Conservation (phyloP, 2,329 filamentous ascomycete species). For the Septoria petroselini region DNA sequence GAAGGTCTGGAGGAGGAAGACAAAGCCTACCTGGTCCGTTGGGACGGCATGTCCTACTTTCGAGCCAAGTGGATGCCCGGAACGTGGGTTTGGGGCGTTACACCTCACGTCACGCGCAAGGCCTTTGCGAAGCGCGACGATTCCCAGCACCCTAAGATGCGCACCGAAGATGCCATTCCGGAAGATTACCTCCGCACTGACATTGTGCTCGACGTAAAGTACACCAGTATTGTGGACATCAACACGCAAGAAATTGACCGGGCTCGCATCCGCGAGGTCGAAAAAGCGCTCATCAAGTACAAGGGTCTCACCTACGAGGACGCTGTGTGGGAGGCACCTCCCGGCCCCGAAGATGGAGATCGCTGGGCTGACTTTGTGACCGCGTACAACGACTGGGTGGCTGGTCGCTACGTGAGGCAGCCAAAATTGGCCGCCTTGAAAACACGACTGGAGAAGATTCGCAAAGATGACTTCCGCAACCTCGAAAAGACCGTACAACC, state of each 20-base stretch:
- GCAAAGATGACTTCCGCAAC: slow-evolving; percentile 62
- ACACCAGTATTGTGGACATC: slow-evolving; percentile 56
- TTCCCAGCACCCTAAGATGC: slow-evolving; percentile 63
- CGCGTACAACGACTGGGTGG: slow-evolving; percentile 83
- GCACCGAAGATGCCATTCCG: slow-evolving; percentile 73
- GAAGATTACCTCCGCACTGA: slow-evolving; percentile 83
- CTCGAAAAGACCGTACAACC: slow-evolving; percentile 72
- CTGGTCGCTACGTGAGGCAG: slow-evolving; percentile 69
- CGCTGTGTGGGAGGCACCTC: slow-evolving; percentile 82
- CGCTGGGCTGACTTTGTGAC: slow-evolving; percentile 75
- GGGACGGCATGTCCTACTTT: slow-evolving; percentile 75
- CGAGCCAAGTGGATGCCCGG: slow-evolving; percentile 85
- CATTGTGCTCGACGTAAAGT: slow-evolving; percentile 81
- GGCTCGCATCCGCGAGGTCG: slow-evolving; percentile 67
- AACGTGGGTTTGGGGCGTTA: slow-evolving; percentile 78
- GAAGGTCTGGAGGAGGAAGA: slow-evolving; percentile 65
- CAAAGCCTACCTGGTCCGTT: slow-evolving; percentile 93
- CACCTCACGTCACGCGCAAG: slow-evolving; percentile 61
- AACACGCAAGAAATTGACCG: slow-evolving; percentile 67
- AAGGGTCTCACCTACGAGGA: slow-evolving; percentile 90
- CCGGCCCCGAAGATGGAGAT: slow-evolving; percentile 60
- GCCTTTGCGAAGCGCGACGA: slow-evolving; percentile 71
- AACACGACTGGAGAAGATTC: slow-evolving; percentile 65
- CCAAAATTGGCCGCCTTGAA: slow-evolving; percentile 56
- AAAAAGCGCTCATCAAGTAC: slow-evolving; percentile 79